phyloP scores from a whole-genome alignment of 345 rosid species.

The Eucalyptus pauciflora region DNA sequence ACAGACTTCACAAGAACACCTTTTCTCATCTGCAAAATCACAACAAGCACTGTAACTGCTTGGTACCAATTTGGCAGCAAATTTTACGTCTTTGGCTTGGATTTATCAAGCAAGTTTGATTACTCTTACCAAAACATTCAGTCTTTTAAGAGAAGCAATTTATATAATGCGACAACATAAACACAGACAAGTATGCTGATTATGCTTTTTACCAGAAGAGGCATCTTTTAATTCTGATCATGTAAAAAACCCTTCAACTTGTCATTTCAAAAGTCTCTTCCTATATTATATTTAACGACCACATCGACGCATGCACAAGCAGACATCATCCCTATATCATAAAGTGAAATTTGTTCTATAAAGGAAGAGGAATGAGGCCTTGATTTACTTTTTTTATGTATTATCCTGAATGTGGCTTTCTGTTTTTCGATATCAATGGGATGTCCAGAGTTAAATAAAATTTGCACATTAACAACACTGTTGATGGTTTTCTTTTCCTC shows the following conservation, averaged over 20 bases:
- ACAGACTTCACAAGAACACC: constrained; percentile 86
- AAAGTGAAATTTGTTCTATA: neutral
- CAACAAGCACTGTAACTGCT: neutral
- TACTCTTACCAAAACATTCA: neutral
- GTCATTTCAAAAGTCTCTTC: neutral
- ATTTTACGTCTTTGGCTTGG: neutral
- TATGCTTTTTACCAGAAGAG: neutral
- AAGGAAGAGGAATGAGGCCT: neutral
- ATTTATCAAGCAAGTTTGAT: neutral
- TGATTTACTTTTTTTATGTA: neutral
- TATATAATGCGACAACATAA: neutral
- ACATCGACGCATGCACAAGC: neutral
- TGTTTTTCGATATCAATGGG: neutral
- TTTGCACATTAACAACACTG: neutral
- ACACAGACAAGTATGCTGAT: neutral
- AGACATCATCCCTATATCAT: neutral
- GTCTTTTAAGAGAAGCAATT: neutral
- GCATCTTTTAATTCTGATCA: neutral
- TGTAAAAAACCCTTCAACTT: neutral
- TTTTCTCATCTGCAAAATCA: constrained; percentile 42
- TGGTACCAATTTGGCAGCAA: neutral
- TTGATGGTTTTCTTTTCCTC: neutral
- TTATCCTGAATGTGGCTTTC: neutral
- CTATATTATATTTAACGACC: neutral
- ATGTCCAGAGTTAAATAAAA: neutral